These are phyloP conservation scores for Candida caryicola DNA, from an alignment of 805 yeast genomes.

Conservation along the genomic window DNA sequence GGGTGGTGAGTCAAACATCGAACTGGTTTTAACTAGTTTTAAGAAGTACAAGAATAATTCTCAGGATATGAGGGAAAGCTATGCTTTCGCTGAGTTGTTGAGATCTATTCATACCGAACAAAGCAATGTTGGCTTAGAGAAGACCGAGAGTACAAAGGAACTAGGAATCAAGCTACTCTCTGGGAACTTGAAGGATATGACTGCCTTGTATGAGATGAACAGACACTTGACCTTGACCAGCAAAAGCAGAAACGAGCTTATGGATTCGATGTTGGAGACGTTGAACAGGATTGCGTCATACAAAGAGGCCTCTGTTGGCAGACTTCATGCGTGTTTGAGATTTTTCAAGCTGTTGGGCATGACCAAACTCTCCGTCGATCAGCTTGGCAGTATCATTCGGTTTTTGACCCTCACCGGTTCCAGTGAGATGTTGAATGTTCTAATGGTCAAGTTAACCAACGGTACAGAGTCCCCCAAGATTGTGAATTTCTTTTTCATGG, in stretches of 20 bases:
- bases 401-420: slow-evolving; percentile 24
- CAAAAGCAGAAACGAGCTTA: slow-evolving; percentile 7
- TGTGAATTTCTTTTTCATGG: slow-evolving; percentile 32
- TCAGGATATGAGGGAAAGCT: slow-evolving; percentile 12
- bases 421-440: slow-evolving; percentile 21
- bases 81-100: slow-evolving; percentile 21
- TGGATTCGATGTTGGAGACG: slow-evolving; percentile 6
- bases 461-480: slow-evolving; percentile 14
- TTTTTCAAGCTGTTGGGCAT: slow-evolving; percentile 21
- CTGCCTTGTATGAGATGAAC: slow-evolving; percentile 10
- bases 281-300: slow-evolving; percentile 2
- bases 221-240: slow-evolving; percentile 10
- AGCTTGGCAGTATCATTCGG: slow-evolving; percentile 23
- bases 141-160: slow-evolving; percentile 5
- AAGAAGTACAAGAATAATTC: slow-evolving; percentile 12
- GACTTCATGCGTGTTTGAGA: slow-evolving; percentile 22
- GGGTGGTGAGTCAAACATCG: slow-evolving; percentile 15
- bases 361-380: slow-evolving; percentile 18
- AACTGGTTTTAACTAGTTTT: slow-evolving; percentile 19
- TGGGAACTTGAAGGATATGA: slow-evolving; percentile 15
- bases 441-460: slow-evolving; percentile 26
- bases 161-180: slow-evolving; percentile 7
- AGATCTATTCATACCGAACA: slow-evolving; percentile 12
- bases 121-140: neutral
- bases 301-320: slow-evolving; percentile 6